Evolutionary conservation across 2,329 filamentous ascomycete genomes (phyloP), one percentile per base, ranked within the genome.

Genomic region (Periconia sp.): DNA sequence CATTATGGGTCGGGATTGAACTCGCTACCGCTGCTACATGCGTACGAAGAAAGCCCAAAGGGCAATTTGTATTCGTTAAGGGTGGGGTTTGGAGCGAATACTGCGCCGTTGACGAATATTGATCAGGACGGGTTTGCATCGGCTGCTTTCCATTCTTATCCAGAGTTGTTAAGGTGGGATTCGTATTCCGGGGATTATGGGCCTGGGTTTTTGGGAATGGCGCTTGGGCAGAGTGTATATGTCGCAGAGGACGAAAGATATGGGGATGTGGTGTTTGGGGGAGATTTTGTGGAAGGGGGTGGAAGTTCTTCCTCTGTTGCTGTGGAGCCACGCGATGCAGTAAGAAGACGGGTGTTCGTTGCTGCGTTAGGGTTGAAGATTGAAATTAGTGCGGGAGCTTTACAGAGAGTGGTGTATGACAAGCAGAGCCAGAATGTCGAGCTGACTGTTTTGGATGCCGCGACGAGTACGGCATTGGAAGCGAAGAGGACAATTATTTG

Each of bases 1-100:
- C 84, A 86, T 67, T 86, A 86, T 58, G 83, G 83, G 17, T 85
- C 82, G 0, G 80, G 76, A 0, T 78, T 86, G 6, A 86, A 85
- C 63, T 76, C 82, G 0, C 75, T 84, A 0, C 81, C 82, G 1
- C 71, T 85, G 1, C 77, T 86, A 2, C 75, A 76, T 1, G 73
- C 78, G 3, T 86, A 81, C 67, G 79, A 81, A 35, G 63, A 73
- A 45, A 63, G 78, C 33, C 73, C 81, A 0, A 63, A 71, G 0
- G 77, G 82, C 14, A 37, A 37, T 37, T 45, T 77, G 7, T 81
- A 85, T 52, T 72, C 81, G 1, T 71, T 86, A 2, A 78, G 81
- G 2, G 76, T 81, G 0, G 83, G 81, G 1, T 85, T 81, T 59
- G 83, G 77, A 2, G 83, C 82, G 0, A 79, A 76, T 53, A 78